These are phyloP conservation scores for Coniochaeta sp. DNA, from an alignment of 2,329 filamentous ascomycete species.

Conservation along the genomic window DNA sequence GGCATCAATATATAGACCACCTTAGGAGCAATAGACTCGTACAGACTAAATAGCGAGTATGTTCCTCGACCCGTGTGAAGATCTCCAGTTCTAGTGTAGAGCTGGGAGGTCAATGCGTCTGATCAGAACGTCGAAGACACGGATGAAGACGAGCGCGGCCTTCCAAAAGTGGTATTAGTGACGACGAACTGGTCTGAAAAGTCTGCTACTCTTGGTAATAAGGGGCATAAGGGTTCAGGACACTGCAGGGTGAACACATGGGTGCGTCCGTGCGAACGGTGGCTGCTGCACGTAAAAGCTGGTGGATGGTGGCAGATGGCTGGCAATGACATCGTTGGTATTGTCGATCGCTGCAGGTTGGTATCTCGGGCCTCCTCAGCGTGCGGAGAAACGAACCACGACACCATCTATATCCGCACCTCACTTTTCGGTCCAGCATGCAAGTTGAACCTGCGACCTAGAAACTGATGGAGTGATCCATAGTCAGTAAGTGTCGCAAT, in stretches of 20 bases:
- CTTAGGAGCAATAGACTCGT: not conserved
- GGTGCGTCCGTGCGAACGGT: not conserved
- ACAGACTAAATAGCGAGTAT: no score
- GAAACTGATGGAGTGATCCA: no score
- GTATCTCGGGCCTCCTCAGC: constrained; percentile 1
- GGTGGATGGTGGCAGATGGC: not conserved
- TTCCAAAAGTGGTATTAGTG: not conserved
- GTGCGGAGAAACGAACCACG: not conserved
- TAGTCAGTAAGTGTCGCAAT: no score
- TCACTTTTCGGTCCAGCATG: no score
- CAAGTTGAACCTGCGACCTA: no score
- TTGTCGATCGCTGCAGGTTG: constrained; percentile 4
- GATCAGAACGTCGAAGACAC: not conserved
- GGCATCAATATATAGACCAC: not conserved
- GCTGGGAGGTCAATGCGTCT: not conserved
- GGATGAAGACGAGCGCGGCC: not conserved
- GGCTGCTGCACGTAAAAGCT: not conserved
- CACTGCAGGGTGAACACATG: not conserved
- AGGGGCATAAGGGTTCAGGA: not conserved
- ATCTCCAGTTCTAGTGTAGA: no score
- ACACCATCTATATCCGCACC: not conserved
- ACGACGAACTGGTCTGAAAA: not conserved
- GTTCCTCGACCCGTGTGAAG: no score
- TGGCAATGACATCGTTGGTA: constrained; percentile 2
- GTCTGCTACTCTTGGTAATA: not conserved